Evolutionary conservation across 2,329 filamentous ascomycete species (phyloP), one percentile per base, ranked within the genome.

Genomic region (Aspergillus novoparasiticus): DNA sequence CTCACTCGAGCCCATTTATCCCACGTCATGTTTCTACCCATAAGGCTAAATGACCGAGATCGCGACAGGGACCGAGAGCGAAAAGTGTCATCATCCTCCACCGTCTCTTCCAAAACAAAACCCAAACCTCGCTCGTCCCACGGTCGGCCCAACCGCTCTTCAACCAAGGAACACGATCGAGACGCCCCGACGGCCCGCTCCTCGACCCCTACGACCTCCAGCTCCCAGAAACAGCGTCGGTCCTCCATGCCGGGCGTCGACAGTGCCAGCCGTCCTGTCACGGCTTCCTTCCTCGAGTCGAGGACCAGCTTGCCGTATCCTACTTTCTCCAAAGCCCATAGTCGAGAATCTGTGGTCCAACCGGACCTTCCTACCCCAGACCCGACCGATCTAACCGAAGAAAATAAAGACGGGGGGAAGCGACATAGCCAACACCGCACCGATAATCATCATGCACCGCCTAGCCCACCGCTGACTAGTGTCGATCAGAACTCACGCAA

Each of bases 241-340:
- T 76, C 85, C 58, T 85, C 87, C 76, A 86, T 87, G 79, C 76
- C 87, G 36, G 84, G 84, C 57, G 75, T 82, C 61, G 78, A 82
- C 61, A 73, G 74, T 45, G 69, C 66, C 48, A 74, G 68, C 66
- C 72, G 70, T 56, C 69, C 74, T 46, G 74, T 68, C 53, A 71
- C 75, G 55, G 75, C 75, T 63, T 79, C 76, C 23, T 78, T 80
- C 66, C 72, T 79, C 60, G 80, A 80, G 57, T 81, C 80, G 55
- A 81, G 79, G 66, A 72, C 78, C 32, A 85, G 84, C 65, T 75
- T 91, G 48, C 90, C 92, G 8, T 96, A 97, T 75, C 92, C 93
- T 1, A 85, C 85, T 12, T 93, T 96, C 78, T 95, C 91, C 79
- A 97, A 96, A 79, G 91, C 91, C 14, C 92, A 96, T 77, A 96